A percentile compares a stretch with the other conserved stretches of the same genome.
These are phyloP conservation scores for Colletotrichum camelliae DNA, from an alignment of 2,329 filamentous ascomycete genomes.

Conservation along the genomic window DNA sequence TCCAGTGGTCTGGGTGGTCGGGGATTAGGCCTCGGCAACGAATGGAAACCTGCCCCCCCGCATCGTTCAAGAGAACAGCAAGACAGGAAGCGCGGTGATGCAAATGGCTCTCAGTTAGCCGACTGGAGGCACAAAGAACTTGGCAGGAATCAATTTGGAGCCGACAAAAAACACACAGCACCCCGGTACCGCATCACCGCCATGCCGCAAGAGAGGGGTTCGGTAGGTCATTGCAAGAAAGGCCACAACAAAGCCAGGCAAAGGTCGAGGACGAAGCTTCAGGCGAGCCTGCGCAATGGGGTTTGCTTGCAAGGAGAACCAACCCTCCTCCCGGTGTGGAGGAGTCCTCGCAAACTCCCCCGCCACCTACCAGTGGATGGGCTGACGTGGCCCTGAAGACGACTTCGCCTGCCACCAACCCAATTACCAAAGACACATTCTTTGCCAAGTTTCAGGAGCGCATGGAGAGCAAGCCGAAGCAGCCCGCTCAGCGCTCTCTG, in stretches of 20 bases:
- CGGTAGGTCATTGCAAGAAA: neutral
- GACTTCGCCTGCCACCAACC: neutral
- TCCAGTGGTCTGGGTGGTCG: neutral
- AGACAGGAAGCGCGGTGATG: neutral
- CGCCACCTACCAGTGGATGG: neutral
- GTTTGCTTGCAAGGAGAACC: neutral
- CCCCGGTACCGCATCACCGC: constrained; percentile 3
- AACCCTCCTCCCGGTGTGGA: neutral
- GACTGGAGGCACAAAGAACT: constrained; percentile 9
- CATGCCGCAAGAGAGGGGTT: neutral
- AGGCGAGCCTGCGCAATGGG: neutral
- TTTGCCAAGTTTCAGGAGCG: neutral
- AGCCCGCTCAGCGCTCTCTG: neutral
- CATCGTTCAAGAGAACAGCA: neutral
- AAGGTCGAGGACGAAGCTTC: neutral
- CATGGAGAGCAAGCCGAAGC: neutral
- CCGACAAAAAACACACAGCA: neutral
- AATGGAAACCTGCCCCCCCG: neutral
- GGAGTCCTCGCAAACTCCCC: neutral
- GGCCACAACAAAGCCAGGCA: neutral
- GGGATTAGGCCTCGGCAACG: neutral
- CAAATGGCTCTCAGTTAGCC: neutral
- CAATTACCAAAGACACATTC: neutral
- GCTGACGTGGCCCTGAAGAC: neutral
- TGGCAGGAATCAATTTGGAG: neutral